Evolutionary conservation across 805 yeast genomes (phyloP), one percentile per base, ranked within the genome.

Genomic region (Myxozyma kluyveri): DNA sequence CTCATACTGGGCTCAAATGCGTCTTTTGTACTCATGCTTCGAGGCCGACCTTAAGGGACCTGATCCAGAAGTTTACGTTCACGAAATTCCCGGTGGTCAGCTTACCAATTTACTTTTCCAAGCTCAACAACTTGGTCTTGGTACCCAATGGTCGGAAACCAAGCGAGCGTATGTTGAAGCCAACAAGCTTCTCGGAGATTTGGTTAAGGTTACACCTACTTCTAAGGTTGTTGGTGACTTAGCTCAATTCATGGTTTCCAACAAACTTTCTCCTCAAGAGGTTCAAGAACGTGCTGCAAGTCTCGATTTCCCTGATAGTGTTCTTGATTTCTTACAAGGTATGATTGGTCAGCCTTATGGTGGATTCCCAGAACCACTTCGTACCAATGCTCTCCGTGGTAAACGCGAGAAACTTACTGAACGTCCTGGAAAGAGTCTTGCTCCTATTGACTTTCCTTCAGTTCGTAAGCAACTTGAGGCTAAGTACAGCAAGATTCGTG

Each of bases 41-140:
- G 99, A 89, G 74, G 97, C 99, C 50, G 97, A 93, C 68, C 81
- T 93, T 71, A 93, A 93, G 80, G 99, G 99, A 52, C 98, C 99
- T 55, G 99, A 93, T 74, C 98, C 99, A 64, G 99, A 93, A 73
- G 99, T 93, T 52, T 93, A 93, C 74, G 83, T 83, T 64, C 99
- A 93, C 75, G 99, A 93, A 79, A 93, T 93, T 63, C 99, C 99
- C 53, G 99, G 99, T 77, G 99, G 99, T 61, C 99, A 93, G 76
- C 82, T 93, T 72, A 93, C 99, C 59, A 93, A 93, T 78, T 77
- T 93, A 74, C 74, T 95, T 64, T 93, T 93, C 95, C 99, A 93
- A 77, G 99, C 99, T 54, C 96, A 88, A 74, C 98, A 95, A 75
- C 88, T 93, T 66, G 99, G 99, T 56, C 79, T 93, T 60, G 99